Evolutionary conservation across 2,329 filamentous ascomycete species (phyloP), one percentile per base, ranked within the genome.

Genomic region (Penicillium oxalicum): DNA sequence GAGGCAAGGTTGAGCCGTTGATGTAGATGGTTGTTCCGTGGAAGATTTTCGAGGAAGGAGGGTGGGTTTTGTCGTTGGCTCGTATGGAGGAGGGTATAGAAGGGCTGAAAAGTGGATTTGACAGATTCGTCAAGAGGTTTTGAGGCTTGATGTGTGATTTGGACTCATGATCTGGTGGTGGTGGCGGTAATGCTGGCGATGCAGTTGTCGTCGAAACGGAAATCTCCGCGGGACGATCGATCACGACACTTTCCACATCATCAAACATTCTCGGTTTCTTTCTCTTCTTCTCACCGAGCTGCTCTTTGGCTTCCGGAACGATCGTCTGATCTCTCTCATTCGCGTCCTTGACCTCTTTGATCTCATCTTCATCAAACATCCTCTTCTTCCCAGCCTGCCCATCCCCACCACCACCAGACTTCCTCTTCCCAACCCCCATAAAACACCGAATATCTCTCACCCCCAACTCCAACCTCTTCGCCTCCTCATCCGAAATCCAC

Each of bases 1-100:
- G 69, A 1, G 91, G 90, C 51, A 83, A 79, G 2, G 89, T 95
- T 57, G 87, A 91, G 52, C 90, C 90, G 68, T 95, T 95, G 68
- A 96, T 79, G 70, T 91, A 93, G 59, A 95, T 79, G 44, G 81
- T 83, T 24, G 90, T 77, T 12, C 83, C 81, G 39, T 79, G 70
- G 64, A 96, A 91, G 45, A 94, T 78, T n/a, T 47, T 40, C 73
- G 60, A 52, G 62, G 56, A 59, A 65, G 53, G 50, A 47, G 47
- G 40, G 24, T 43, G 39, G 27, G 13, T 32, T 7, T 7, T 5
- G 11, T 32, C 11, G 29, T 32, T 7, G 4, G 11, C 11, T 7
- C 8, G 29, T 7, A 32, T 25, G 32, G 7, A 5, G 27, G 40
- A 32, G n/a, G 32, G 24, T 34, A 32, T 27, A 9, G 33, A 5